Evolutionary conservation across 2,329 filamentous ascomycete species (phyloP).

Genomic region (Pseudodiploospora longispora): DNA sequence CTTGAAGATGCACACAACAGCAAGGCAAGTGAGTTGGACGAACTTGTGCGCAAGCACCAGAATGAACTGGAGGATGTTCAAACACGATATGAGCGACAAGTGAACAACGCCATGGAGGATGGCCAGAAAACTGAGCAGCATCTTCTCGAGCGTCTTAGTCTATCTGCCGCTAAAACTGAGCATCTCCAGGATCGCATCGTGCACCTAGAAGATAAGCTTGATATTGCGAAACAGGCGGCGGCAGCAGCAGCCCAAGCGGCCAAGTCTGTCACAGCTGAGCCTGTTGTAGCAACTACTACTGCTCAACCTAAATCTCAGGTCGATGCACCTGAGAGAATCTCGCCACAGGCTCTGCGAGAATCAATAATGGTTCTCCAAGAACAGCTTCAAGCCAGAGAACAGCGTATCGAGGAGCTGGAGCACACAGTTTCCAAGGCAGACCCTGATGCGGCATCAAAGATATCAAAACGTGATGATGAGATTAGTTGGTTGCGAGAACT

Average conservation of each 20-base stretch:
- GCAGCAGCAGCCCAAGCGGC: slow-evolving; percentile 73
- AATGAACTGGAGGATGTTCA: slow-evolving; percentile 67
- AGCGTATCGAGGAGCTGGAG: slow-evolving; percentile 81
- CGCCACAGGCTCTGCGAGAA: slow-evolving; percentile 87
- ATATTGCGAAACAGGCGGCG: slow-evolving; percentile 82
- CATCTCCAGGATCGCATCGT: slow-evolving; percentile 78
- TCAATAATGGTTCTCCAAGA: slow-evolving; percentile 95
- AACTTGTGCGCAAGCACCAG: slow-evolving; percentile 50
- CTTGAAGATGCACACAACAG: slow-evolving; percentile 71
- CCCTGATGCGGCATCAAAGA: slow-evolving; percentile 69
- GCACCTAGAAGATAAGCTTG: slow-evolving; percentile 83
- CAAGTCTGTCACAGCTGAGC: slow-evolving; percentile 44
- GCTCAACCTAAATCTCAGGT: slow-evolving; percentile 26
- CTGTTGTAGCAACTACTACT: slow-evolving; percentile 16
- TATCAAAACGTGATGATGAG: slow-evolving; percentile 88
- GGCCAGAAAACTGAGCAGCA: slow-evolving; percentile 72
- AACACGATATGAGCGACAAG: slow-evolving; percentile 63
- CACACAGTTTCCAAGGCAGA: slow-evolving; percentile 60
- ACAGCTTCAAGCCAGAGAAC: slow-evolving; percentile 89
- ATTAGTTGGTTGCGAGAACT: slow-evolving; percentile 93
- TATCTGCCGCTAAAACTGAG: slow-evolving; percentile 77
- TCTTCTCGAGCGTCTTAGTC: slow-evolving; percentile 68
- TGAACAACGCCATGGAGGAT: slow-evolving; percentile 71
- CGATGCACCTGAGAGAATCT: slow-evolving; percentile 73
- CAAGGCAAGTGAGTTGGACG: slow-evolving; percentile 49